These are phyloP conservation scores for Penicillium bovifimosum DNA, from an alignment of 495 filamentous ascomycete species.

Conservation along the genomic window DNA sequence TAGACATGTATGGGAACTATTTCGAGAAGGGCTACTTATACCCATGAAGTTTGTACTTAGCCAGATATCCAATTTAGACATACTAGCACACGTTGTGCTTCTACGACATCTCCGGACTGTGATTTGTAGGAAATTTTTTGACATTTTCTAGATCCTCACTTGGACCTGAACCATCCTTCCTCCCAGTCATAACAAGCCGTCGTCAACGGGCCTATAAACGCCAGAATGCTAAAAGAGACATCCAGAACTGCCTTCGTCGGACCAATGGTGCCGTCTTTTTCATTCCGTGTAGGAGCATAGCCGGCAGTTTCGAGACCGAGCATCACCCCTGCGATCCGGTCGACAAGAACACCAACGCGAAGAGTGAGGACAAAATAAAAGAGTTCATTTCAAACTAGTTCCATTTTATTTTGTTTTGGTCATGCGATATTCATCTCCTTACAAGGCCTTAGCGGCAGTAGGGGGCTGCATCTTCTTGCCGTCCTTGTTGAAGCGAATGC, in stretches of 20 bases:
- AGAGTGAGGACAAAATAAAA: slow-evolving; percentile 34
- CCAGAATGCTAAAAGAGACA: slow-evolving; percentile 23
- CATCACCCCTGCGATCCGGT: slow-evolving; percentile 17
- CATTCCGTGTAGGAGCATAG: slow-evolving; percentile 16
- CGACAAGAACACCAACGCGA: slow-evolving; percentile 21
- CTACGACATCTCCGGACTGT: slow-evolving; percentile 2
- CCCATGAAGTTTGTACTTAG: slow-evolving; percentile 27
- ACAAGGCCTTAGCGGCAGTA: slow-evolving; percentile 65
- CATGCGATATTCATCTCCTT: slow-evolving; percentile 35
- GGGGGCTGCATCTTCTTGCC: slow-evolving; percentile 99
- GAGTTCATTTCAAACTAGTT: slow-evolving; percentile 34
- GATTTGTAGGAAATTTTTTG: slow-evolving; percentile 16
- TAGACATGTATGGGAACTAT: slow-evolving; percentile 51
- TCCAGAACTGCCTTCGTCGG: slow-evolving; percentile 19
- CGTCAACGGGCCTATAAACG: slow-evolving; percentile 12
- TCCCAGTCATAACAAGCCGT: slow-evolving; percentile 18
- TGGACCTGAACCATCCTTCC: slow-evolving; percentile 11
- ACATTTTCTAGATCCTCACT: slow-evolving; percentile 17
- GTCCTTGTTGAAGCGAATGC: slow-evolving; percentile 99
- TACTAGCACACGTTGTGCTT: neutral
- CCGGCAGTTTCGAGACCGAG: slow-evolving; percentile 10
- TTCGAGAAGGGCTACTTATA: slow-evolving; percentile 51
- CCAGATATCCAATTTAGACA: neutral
- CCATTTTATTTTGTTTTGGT: slow-evolving; percentile 35
- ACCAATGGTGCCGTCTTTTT: slow-evolving; percentile 15